Percentiles rank a stretch among this genome's conserved stretches.
These are phyloP conservation scores for Colletotrichum eleusines DNA, from an alignment of 2,329 filamentous ascomycete genomes.

Conservation along the genomic window DNA sequence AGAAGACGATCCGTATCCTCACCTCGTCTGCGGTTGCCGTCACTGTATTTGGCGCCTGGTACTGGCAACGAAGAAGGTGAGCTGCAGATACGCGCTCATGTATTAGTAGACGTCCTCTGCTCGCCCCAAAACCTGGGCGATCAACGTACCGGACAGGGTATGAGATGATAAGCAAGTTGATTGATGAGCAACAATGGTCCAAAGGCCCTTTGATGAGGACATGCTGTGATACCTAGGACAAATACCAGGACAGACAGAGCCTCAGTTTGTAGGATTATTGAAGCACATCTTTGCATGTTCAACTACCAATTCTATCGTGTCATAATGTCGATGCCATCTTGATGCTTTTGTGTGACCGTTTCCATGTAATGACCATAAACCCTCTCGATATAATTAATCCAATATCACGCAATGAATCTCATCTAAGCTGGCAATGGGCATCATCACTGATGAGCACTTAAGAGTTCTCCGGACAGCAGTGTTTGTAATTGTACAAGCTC, in stretches of 20 bases:
- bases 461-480: not conserved
- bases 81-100: too few species aligned
- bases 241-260: not conserved
- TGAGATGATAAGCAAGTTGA: not conserved
- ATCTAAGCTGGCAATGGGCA: not conserved
- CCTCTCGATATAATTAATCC: too few species aligned
- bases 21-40: conserved; percentile 21
- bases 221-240: not conserved
- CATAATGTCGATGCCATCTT: not conserved
- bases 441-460: not conserved
- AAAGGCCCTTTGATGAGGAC: too few species aligned
- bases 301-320: not conserved
- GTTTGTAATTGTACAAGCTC: not conserved
- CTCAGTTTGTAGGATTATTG: too few species aligned
- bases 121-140: too few species aligned
- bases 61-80: conserved; percentile 27
- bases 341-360: not conserved
- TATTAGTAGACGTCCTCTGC: fast-evolving
- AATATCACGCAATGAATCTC: not conserved
- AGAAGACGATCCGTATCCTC: conserved; percentile 29
- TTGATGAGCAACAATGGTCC: not conserved
- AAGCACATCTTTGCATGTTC: not conserved
- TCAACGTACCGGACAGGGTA: too few species aligned
- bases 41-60: conserved; percentile 23
- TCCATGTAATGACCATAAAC: not conserved